Percentiles rank a stretch among this genome's conserved stretches.
Conservation (phyloP, 2,329 filamentous ascomycete genomes). For the Diaporthe nobilis region DNA sequence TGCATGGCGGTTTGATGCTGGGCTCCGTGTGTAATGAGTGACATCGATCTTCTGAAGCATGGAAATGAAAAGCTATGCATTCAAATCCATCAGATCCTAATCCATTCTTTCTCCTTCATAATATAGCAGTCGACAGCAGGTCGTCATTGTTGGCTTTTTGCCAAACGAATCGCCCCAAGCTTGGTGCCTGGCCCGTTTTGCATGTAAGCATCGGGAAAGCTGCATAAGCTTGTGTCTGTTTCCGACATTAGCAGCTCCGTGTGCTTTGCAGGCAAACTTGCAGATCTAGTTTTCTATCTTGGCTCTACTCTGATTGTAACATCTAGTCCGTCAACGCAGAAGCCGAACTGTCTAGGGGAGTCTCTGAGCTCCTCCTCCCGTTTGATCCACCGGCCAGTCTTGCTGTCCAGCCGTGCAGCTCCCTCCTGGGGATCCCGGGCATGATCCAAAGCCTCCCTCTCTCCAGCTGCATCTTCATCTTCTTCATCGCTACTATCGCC, state of each 20-base stretch:
- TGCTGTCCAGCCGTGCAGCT: constrained; percentile 45
- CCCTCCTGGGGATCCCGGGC: constrained; percentile 37
- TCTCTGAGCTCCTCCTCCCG: constrained; percentile 85
- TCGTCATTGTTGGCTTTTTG: background rate
- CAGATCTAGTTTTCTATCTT: constrained; percentile 45
- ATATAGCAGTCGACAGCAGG: background rate
- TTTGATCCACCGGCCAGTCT: constrained; percentile 75
- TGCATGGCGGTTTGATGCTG: constrained; percentile 43
- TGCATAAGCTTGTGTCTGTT: constrained; percentile 31
- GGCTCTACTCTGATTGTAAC: constrained; percentile 80
- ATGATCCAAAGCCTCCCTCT: constrained; percentile 51
- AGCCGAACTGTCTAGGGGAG: constrained; percentile 85
- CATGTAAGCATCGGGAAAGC: background rate
- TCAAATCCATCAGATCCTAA: background rate
- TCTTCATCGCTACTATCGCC: constrained; percentile 68
- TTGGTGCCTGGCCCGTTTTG: background rate
- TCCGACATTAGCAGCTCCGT: background rate
- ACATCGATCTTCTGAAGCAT: background rate
- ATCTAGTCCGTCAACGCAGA: constrained; percentile 82
- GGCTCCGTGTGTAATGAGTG: background rate
- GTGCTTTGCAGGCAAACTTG: background rate
- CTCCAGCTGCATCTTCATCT: constrained; percentile 55
- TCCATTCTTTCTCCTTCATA: background rate
- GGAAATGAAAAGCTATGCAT: background rate
- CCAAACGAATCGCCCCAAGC: background rate